A percentile compares a stretch with the other conserved stretches of the same genome.
Evolutionary conservation across 495 filamentous ascomycete species (phyloP).

Genomic region (Friedmanniomyces simplex): DNA sequence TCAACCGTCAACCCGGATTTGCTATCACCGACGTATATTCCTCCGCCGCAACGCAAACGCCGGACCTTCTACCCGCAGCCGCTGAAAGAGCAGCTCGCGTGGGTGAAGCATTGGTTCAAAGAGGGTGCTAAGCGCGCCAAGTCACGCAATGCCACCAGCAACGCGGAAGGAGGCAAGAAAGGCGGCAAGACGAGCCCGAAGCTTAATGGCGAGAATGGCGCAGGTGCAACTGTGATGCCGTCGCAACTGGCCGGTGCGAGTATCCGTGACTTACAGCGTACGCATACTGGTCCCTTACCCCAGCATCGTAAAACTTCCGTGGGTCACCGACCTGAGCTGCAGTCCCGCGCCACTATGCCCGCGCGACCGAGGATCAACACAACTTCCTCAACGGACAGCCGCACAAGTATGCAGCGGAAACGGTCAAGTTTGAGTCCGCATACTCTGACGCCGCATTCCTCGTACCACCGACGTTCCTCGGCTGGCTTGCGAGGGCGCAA

Average conservation of each 20-base stretch:
- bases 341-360: constrained; percentile 23
- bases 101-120: constrained; percentile 80
- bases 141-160: constrained; percentile 46
- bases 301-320: constrained; percentile 16
- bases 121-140: constrained; percentile 65
- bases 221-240: neutral
- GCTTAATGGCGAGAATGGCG: neutral
- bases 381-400: constrained; percentile 24
- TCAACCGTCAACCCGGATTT: constrained; percentile 63
- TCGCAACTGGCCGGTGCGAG: neutral
- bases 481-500: constrained; percentile 80
- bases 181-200: constrained; percentile 7
- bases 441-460: constrained; percentile 78
- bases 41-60: constrained; percentile 44
- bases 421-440: constrained; percentile 82
- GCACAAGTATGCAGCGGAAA: constrained; percentile 36
- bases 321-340: constrained; percentile 23
- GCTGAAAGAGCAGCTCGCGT: constrained; percentile 66
- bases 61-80: constrained; percentile 56
- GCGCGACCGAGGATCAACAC: constrained; percentile 28
- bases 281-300: constrained; percentile 16
- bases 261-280: constrained; percentile 12
- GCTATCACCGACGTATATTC: constrained; percentile 30
- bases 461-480: constrained; percentile 64
- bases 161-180: constrained; percentile 1